These are phyloP conservation scores for Amanita rubescens DNA, from an alignment of 768 basidiomycete species.

Conservation along the genomic window DNA sequence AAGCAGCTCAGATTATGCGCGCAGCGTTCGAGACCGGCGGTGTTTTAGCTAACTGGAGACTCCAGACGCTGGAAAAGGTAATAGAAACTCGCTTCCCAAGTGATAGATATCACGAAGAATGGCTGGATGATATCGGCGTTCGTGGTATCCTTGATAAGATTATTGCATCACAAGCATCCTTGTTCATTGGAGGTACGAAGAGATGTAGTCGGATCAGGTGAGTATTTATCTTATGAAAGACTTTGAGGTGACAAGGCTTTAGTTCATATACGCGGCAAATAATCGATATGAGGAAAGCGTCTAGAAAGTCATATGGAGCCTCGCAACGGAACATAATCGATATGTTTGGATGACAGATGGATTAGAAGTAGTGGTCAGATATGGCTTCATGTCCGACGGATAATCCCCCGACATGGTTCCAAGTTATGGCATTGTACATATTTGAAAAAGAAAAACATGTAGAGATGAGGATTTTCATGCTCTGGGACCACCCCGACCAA, in stretches of 20 bases:
- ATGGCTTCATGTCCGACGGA: background rate
- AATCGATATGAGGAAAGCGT: conserved; percentile 30
- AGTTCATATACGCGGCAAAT: conserved; percentile 52
- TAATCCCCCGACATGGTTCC: background rate
- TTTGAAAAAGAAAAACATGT: conserved; percentile 3
- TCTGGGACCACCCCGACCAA: conserved; percentile 82
- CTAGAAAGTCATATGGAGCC: conserved; percentile 13
- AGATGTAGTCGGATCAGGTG: conserved; percentile 44
- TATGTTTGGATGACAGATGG: conserved; percentile 28
- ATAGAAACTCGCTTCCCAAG: conserved; percentile 21
- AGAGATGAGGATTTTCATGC: conserved; percentile 32
- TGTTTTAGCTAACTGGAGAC: conserved; percentile 29
- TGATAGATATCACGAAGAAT: conserved; percentile 18
- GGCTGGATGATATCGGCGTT: conserved; percentile 42
- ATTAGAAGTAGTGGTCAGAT: background rate
- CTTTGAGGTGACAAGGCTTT: background rate
- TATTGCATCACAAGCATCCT: conserved; percentile 37
- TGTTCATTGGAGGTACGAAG: conserved; percentile 44
- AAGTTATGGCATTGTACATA: background rate
- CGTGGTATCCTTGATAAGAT: conserved; percentile 51
- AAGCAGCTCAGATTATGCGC: conserved; percentile 37
- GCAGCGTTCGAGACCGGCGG: conserved; percentile 36
- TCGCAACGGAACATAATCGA: conserved; percentile 35
- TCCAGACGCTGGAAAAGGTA: conserved; percentile 32
- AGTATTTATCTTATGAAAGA: conserved; percentile 3